phyloP scores from a whole-genome alignment of 108 stramenopile genomes.

The Stephanodiscus minutulus region DNA sequence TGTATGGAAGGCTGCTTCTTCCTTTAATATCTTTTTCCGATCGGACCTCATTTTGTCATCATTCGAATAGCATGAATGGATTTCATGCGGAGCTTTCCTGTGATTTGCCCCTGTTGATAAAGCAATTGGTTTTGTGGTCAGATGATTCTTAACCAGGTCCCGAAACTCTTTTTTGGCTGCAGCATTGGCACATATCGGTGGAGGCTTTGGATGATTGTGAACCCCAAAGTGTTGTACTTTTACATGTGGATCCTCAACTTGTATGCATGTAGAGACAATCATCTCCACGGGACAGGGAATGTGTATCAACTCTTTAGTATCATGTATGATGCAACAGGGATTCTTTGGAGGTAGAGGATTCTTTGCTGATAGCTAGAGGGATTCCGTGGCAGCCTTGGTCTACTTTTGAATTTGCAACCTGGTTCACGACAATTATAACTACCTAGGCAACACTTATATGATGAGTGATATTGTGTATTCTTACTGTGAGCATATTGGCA shows the following conservation, averaged over 20 bases:
- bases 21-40: not conserved
- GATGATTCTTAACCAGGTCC: not conserved
- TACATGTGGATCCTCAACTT: not conserved
- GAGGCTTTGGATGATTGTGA: conserved; percentile 6
- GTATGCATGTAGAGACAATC: not conserved
- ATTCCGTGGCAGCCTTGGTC: too few species aligned
- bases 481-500: too few species aligned
- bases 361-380: too few species aligned
- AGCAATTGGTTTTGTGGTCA: not conserved
- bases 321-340: too few species aligned
- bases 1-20: not conserved
- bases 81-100: too few species aligned
- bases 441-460: too few species aligned
- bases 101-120: not conserved
- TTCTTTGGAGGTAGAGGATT: too few species aligned
- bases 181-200: not conserved
- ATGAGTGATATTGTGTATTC: too few species aligned
- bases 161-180: not conserved
- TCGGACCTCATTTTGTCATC: not conserved
- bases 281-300: too few species aligned
- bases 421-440: too few species aligned
- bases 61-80: not conserved
- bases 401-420: too few species aligned
- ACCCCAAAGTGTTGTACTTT: not conserved
- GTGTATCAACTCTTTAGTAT: too few species aligned